Conservation (phyloP, 2,329 filamentous ascomycete genomes). For the Diaporthe vexans region DNA sequence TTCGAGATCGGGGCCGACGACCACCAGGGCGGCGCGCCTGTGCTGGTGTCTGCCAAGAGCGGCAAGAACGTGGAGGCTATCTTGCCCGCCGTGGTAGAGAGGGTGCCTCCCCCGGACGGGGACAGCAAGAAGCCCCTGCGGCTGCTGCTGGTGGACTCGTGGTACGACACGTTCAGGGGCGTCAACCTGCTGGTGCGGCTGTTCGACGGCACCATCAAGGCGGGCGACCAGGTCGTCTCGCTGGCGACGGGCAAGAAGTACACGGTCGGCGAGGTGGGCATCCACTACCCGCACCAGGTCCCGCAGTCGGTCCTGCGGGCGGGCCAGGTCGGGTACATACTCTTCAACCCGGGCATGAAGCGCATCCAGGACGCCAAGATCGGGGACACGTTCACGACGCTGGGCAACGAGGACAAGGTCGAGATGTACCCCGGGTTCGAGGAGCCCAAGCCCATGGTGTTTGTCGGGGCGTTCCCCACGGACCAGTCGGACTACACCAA, state of each 20-base stretch:
- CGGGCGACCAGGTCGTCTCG: conserved; percentile 89
- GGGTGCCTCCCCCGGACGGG: conserved; percentile 85
- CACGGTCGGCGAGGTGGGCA: conserved; percentile 94
- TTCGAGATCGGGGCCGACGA: conserved; percentile 88
- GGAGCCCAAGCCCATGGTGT: conserved; percentile 98
- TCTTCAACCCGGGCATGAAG: conserved; percentile 99
- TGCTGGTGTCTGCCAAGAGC: conserved; percentile 89
- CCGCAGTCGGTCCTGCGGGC: conserved; percentile 85
- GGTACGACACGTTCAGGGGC: conserved; percentile 97
- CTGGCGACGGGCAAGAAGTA: conserved; percentile 92
- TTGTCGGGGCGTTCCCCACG: conserved; percentile 95
- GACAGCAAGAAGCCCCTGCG: conserved; percentile 80
- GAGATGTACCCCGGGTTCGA: conserved; percentile 92
- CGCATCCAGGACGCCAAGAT: conserved; percentile 94
- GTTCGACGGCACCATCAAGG: conserved; percentile 87
- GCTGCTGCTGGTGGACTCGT: conserved; percentile 93
- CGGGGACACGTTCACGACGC: conserved; percentile 92
- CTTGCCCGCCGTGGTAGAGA: conserved; percentile 86
- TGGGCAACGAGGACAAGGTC: conserved; percentile 82
- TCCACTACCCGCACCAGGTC: conserved; percentile 92
- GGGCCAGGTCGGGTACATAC: conserved; percentile 95
- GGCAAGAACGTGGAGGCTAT: conserved; percentile 88
- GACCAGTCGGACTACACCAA: conserved; percentile 90
- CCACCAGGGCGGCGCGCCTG: conserved; percentile 60
- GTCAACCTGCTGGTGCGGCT: conserved; percentile 92